Base-by-base conservation (phyloP, 345 rosid genomes). In the Arabis hirsuta region DNA sequence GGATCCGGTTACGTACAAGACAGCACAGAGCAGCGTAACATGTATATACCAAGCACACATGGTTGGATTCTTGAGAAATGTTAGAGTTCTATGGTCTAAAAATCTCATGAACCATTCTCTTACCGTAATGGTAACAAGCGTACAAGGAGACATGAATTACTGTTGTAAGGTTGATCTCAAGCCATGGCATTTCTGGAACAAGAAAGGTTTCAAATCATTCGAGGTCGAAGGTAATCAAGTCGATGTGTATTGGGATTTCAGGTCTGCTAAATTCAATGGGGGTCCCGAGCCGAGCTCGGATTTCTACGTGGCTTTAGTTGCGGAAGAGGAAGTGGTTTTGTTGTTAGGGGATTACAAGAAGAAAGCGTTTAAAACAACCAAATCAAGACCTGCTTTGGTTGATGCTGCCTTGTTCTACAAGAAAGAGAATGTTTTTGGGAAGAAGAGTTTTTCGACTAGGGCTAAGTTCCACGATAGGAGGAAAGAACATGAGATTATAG, bases 151-250 rank as follows among this genome's bases (percentile, higher is more conserved):
- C 22, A 67, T 65, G 20, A 85, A 76, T 43, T 80, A 82, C 51
- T 74, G 76, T 8, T 84, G 85, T 73, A 88, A 86, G 81, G 66
- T 91, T 58, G 96, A 91, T 73, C 85, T 91, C 5, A 91, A 84
- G 83, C 96, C 97, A 0, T 91, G 97, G 97, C 78, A 83, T 4
- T 91, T 88, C 13, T 89, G 96, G 97, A 86, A 84, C 81, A 88
- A 85, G 68, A 90, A 83, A 78, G 93, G 98, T 13, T 80, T 68
- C 69, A 91, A 91, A 62, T 77, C 89, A 0, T 80, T 89, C 0
- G 84, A 80, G 12, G 86, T 88, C 0, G 96, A 89, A 72, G 83
- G 91, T 7, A 77, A 74, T 43, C 84, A 74, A 38, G 78, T 89
- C 4, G 86, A 91, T 9, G 76, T 89, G 27, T 78, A 82, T 52